Evolutionary conservation across 106 monocot genomes (phyloP).

Genomic region (Cymbidium sinense): DNA sequence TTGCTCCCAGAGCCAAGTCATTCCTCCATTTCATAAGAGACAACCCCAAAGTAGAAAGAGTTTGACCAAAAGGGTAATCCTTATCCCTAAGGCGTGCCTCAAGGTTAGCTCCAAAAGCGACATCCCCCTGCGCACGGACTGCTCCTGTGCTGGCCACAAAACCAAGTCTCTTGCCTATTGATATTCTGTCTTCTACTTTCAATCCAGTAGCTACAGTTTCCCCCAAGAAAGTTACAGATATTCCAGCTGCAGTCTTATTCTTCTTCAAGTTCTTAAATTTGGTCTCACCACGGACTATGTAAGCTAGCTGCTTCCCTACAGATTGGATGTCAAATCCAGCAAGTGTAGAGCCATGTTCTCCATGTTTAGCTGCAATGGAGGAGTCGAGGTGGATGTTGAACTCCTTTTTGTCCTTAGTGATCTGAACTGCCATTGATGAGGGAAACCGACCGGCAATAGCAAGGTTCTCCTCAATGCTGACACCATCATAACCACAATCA

Average conservation of each 20-base stretch:
- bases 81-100: conserved; percentile 77
- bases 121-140: conserved; percentile 72
- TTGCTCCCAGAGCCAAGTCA: conserved; percentile 85
- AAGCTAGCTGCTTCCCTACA: conserved; percentile 74
- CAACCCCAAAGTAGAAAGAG: conserved; percentile 64
- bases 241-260: conserved; percentile 74
- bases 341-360: conserved; percentile 70
- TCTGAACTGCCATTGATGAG: conserved; percentile 52
- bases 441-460: conserved; percentile 58
- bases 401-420: conserved; percentile 96
- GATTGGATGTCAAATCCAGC: conserved; percentile 85
- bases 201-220: conserved; percentile 76
- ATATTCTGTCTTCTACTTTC: conserved; percentile 77
- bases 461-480: conserved; percentile 76
- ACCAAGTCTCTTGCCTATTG: conserved; percentile 58
- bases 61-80: conserved; percentile 74
- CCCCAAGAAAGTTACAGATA: conserved; percentile 81
- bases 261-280: conserved; percentile 83
- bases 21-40: conserved; percentile 87
- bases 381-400: conserved; percentile 87
- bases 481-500: conserved; percentile 93
- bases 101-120: conserved; percentile 82
- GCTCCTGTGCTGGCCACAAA: conserved; percentile 71
- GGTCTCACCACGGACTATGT: conserved; percentile 69
- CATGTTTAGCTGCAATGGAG: conserved; percentile 71